Evolutionary conservation across 108 stramenopile species (phyloP).

Genomic region (Mediolabrus comicus): DNA sequence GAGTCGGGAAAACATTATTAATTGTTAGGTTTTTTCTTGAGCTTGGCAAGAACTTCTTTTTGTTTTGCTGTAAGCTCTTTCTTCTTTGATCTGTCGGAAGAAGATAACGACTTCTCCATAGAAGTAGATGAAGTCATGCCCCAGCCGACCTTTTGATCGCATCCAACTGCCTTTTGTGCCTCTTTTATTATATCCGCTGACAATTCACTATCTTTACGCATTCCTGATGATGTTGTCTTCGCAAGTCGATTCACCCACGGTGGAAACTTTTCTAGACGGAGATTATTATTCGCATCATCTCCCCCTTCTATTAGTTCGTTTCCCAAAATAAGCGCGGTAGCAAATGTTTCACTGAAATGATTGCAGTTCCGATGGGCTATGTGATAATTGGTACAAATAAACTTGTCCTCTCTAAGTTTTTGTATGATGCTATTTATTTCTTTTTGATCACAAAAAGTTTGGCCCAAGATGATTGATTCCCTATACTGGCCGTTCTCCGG

Average conservation of each 20-base stretch:
- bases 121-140: constrained; percentile 12
- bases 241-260: constrained; percentile 50
- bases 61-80: constrained; percentile 47
- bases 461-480: constrained; percentile 40
- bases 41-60: constrained; percentile 35
- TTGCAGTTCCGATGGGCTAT: constrained; percentile 50
- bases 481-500: constrained; percentile 39
- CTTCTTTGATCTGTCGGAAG: constrained; percentile 28
- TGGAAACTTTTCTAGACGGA: constrained; percentile 31
- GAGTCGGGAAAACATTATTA: too few species aligned
- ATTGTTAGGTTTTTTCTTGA: constrained; percentile 14
- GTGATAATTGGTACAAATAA: constrained; percentile 45
- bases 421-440: constrained; percentile 41
- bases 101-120: background rate
- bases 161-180: constrained; percentile 36
- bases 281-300: background rate
- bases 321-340: constrained; percentile 33
- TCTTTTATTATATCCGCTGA: constrained; percentile 32
- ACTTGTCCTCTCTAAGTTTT: constrained; percentile 33
- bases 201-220: constrained; percentile 19
- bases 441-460: constrained; percentile 28
- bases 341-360: constrained; percentile 51
- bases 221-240: constrained; percentile 30
- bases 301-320: constrained; percentile 22
- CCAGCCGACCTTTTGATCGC: constrained; percentile 39